These are phyloP conservation scores for Parasitella parasitica DNA, from an alignment of 371 early-diverging fungal genomes.

Conservation along the genomic window DNA sequence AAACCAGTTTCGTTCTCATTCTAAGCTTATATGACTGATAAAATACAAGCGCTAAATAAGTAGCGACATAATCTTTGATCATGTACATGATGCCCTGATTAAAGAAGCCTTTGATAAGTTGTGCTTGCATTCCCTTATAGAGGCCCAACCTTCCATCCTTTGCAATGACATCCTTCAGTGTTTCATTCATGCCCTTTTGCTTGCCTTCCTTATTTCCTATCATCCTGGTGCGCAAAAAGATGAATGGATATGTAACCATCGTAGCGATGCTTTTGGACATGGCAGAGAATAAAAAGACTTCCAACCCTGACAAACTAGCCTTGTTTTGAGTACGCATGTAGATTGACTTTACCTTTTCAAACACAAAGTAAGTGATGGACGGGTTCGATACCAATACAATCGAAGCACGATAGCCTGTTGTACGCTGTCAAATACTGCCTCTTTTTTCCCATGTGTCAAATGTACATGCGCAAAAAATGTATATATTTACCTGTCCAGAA, in stretches of 20 bases:
- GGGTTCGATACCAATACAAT: constrained; percentile 59
- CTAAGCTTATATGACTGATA: constrained; percentile 37
- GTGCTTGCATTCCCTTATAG: constrained; percentile 58
- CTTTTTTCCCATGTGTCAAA: neutral
- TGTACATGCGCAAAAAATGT: neutral
- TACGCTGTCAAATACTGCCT: neutral
- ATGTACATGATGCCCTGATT: constrained; percentile 66
- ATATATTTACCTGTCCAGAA: constrained; percentile 54
- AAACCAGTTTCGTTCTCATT: constrained; percentile 14
- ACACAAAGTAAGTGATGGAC: constrained; percentile 63
- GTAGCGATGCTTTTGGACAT: constrained; percentile 58
- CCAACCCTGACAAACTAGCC: constrained; percentile 37
- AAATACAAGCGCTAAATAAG: constrained; percentile 52
- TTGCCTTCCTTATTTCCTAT: constrained; percentile 19
- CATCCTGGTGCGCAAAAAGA: constrained; percentile 56
- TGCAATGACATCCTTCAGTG: constrained; percentile 41
- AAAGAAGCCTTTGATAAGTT: constrained; percentile 65
- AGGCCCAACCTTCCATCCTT: constrained; percentile 51
- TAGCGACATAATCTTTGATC: constrained; percentile 64
- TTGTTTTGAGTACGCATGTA: constrained; percentile 33
- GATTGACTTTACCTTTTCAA: constrained; percentile 52
- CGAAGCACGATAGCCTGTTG: constrained; percentile 57
- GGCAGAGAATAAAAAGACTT: constrained; percentile 61
- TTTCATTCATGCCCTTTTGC: constrained; percentile 40
- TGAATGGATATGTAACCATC: constrained; percentile 61